Conservation (phyloP, 108 stramenopile genomes). For the Epipyxis sp. region DNA sequence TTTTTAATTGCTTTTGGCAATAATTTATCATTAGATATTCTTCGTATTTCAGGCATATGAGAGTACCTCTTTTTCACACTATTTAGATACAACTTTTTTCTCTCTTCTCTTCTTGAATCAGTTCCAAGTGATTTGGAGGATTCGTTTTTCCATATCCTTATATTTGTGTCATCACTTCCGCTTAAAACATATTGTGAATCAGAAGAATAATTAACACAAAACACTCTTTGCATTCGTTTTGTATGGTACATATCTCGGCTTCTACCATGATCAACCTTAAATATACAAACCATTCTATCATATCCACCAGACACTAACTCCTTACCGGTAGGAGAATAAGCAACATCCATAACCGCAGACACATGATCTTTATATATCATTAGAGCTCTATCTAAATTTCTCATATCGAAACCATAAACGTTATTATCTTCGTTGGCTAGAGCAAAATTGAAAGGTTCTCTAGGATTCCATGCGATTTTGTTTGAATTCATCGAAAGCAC, state of each 20-base stretch:
- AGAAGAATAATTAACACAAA: constrained; percentile 82
- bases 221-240: constrained; percentile 97
- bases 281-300: constrained; percentile 92
- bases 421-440: constrained; percentile 91
- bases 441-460: constrained; percentile 95
- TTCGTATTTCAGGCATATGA: constrained; percentile 82
- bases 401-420: constrained; percentile 93
- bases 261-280: constrained; percentile 64
- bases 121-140: constrained; percentile 85
- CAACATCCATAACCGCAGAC: constrained; percentile 83
- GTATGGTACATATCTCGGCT: constrained; percentile 90
- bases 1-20: constrained; percentile 90
- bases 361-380: constrained; percentile 96
- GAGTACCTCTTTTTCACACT: constrained; percentile 65
- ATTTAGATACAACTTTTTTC: constrained; percentile 72
- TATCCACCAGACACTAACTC: constrained; percentile 92
- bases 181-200: constrained; percentile 86
- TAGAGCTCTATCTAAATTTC: constrained; percentile 74
- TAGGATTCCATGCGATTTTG: constrained; percentile 98
- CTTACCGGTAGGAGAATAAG: constrained; percentile 90
- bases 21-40: constrained; percentile 75
- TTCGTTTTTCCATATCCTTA: constrained; percentile 93
- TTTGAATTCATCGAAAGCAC: constrained; percentile 84
- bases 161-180: constrained; percentile 93
- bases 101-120: constrained; percentile 73